A percentile compares a stretch with the other conserved stretches of the same genome.
Evolutionary conservation across 768 basidiomycete genomes (phyloP).

Genomic region (Suillus paluster): DNA sequence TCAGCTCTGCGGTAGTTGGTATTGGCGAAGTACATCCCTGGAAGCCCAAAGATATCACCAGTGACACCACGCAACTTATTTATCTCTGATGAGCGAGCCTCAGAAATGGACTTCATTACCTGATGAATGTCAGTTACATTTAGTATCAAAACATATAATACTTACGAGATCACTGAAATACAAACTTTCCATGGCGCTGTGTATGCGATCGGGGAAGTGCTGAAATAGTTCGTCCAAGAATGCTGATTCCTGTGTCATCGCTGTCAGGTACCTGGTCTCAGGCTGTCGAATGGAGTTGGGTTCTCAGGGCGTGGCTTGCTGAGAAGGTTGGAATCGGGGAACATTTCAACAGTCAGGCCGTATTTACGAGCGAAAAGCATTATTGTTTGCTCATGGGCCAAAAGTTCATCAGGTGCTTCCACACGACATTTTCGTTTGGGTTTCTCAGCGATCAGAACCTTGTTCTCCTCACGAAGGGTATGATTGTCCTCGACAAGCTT

Average conservation of each 20-base stretch:
- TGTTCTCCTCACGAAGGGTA: not conserved
- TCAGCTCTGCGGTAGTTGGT: not conserved
- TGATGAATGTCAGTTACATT: not conserved
- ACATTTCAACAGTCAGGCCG: not conserved
- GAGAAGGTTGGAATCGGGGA: not conserved
- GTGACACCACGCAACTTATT: not conserved
- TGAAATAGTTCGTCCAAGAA: no score
- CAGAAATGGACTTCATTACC: not conserved
- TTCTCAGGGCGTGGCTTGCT: no score
- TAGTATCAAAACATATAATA: not conserved
- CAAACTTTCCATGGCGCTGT: no score
- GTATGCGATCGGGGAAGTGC: no score
- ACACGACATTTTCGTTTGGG: not conserved
- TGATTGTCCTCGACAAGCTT: not conserved
- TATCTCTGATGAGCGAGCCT: not conserved
- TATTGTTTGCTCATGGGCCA: not conserved
- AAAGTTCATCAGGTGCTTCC: not conserved
- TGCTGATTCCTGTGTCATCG: no score
- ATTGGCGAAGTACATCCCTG: constrained; percentile 5
- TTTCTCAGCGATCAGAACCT: not conserved
- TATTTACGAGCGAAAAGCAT: not conserved
- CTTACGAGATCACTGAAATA: no score
- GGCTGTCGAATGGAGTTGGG: no score
- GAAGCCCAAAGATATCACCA: constrained; percentile 3
- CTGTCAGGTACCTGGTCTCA: no score